Base-by-base conservation (phyloP, 257 asterid species). In the Buddleja alternifolia region DNA sequence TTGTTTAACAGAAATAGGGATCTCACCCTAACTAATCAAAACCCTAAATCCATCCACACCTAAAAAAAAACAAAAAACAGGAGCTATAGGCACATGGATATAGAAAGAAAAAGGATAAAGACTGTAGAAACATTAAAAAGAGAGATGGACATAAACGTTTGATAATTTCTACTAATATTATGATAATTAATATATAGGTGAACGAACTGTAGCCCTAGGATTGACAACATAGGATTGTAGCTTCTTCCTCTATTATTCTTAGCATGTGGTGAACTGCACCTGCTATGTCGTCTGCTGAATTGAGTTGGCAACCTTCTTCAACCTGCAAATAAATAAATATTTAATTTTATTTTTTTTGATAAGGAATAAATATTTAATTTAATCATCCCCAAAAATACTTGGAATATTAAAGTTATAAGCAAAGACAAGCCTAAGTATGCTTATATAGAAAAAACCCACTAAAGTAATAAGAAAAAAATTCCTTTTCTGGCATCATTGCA, bases 281-380 rank as follows among this genome's bases (percentile, higher is more conserved):
- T 10, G 99, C 96, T 66, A 94, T 87, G 75, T 87, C 96, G 58
- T 91, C 99, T 48, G 97, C 97, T 56, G 97, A 84, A 60, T 76
- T 91, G 45, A 94, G 83, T 65, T 82, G 90, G 85, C 99, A 89
- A 19, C 96, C 99, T 78, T 91, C 97, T 80, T 91, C 99, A 70
- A 94, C 96, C 99, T 94, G 80, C 73, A 83, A 54, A 4, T 50
- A n/a, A 40, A 46, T 10, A 21, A 37, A 40, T n/a, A 29, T 54
- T 23, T 19, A 29, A 41, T 7, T 4, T 10, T 37, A n/a, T n/a
- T n/a, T n/a, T n/a, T n/a, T n/a, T n/a, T n/a, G n/a, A n/a, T n/a
- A n/a, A n/a, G n/a, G n/a, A 40, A 46, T 10, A 21, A 37, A 40
- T n/a, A 29, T 54, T 23, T 19, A 29, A 41, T 32, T 7, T 34